Percentiles rank a stretch among this genome's conserved stretches.
These are phyloP conservation scores for Saccharomycopsis lassenensis DNA, from an alignment of 805 yeast genomes.

Conservation along the genomic window DNA sequence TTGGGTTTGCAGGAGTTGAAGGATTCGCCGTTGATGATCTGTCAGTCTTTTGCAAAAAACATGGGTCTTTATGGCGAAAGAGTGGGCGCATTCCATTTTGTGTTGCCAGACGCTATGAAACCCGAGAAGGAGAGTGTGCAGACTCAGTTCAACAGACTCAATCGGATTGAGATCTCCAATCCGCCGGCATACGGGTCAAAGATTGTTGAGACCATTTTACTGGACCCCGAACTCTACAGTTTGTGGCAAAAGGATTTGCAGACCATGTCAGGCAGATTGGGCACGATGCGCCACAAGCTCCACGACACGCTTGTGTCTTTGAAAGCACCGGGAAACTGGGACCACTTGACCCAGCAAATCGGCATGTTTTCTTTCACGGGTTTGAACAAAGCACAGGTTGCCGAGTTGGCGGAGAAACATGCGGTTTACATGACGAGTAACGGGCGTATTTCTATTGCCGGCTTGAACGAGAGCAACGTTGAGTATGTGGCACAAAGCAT, in stretches of 20 bases:
- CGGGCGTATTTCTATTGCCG: conserved; percentile 88
- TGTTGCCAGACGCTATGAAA: neutral
- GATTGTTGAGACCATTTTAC: conserved; percentile 69
- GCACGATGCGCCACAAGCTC: conserved; percentile 55
- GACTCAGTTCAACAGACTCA: conserved; percentile 73
- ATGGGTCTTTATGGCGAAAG: conserved; percentile 95
- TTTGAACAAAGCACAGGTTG: conserved; percentile 57
- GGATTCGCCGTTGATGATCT: conserved; percentile 26
- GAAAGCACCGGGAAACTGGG: conserved; percentile 64
- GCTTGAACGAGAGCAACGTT: conserved; percentile 72
- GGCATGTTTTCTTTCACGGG: conserved; percentile 98
- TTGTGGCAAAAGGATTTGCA: conserved; percentile 80
- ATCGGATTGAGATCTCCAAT: conserved; percentile 81
- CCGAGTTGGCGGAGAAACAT: conserved; percentile 54
- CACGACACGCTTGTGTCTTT: conserved; percentile 41
- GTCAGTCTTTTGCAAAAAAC: conserved; percentile 92
- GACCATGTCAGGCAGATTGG: conserved; percentile 69
- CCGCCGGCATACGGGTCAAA: conserved; percentile 94
- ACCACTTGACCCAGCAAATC: conserved; percentile 74
- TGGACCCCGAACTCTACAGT: conserved; percentile 42
- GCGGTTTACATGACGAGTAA: conserved; percentile 80
- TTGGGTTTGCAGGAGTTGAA: conserved; percentile 30
- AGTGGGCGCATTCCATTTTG: conserved; percentile 49
- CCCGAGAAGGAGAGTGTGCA: conserved; percentile 22
- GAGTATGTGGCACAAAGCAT: conserved; percentile 58